Evolutionary conservation across 768 basidiomycete genomes (phyloP).

Genomic region (Hypsizygus marmoreus): DNA sequence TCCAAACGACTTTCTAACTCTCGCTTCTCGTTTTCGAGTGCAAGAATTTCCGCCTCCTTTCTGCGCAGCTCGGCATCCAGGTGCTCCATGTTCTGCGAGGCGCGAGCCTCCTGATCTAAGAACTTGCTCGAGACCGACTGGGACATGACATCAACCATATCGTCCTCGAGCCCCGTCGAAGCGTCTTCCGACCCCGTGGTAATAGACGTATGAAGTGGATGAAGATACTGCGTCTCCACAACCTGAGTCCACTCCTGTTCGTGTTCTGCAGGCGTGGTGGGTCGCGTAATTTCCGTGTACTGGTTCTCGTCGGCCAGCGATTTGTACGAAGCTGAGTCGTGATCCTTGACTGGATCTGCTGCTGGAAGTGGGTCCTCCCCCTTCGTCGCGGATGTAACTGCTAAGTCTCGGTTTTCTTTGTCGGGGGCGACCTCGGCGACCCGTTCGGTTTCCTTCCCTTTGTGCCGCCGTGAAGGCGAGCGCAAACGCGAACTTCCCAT

Average conservation of each 20-base stretch:
- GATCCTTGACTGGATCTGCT: too few species aligned
- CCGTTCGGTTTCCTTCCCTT: neutral
- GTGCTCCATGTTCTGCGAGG: too few species aligned
- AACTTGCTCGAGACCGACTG: slow-evolving; percentile 9
- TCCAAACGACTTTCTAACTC: slow-evolving; percentile 8
- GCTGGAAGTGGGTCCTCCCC: too few species aligned
- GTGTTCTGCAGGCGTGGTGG: slow-evolving; percentile 3
- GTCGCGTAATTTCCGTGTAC: neutral
- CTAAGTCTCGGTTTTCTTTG: too few species aligned
- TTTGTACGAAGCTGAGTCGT: neutral
- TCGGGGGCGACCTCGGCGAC: too few species aligned
- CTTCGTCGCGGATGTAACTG: too few species aligned
- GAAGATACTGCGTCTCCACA: neutral
- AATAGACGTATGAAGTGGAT: too few species aligned
- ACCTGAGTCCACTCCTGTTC: neutral
- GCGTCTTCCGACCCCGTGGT: neutral
- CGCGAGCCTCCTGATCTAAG: slow-evolving; percentile 3
- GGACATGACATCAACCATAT: slow-evolving; percentile 10
- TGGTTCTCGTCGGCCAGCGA: slow-evolving; percentile 6
- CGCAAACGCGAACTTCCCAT: slow-evolving; percentile 16
- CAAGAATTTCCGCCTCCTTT: too few species aligned
- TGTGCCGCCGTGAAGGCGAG: slow-evolving; percentile 2
- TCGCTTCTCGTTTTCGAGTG: neutral
- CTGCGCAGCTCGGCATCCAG: too few species aligned
- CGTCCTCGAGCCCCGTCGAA: slow-evolving; percentile 5